phyloP scores from a whole-genome alignment of 768 basidiomycete genomes.

The Macrocybe gigantea region DNA sequence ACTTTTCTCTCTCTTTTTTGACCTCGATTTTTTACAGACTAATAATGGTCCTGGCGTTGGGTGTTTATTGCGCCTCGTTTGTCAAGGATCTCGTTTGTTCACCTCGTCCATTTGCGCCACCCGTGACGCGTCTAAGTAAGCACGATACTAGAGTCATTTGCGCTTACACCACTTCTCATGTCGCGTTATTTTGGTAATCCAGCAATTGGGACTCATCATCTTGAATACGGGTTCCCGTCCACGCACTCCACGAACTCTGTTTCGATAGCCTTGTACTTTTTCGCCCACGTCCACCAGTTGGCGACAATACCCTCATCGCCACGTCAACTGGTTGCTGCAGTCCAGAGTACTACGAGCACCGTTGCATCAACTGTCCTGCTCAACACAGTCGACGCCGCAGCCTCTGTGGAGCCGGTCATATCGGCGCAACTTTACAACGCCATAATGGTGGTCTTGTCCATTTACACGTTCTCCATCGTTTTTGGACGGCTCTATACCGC shows the following conservation, averaged over 20 bases:
- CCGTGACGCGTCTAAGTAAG: constrained; percentile 84
- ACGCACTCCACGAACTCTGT: constrained; percentile 91
- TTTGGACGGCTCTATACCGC: constrained; percentile 80
- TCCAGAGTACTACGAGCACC: constrained; percentile 3
- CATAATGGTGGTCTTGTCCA: constrained; percentile 35
- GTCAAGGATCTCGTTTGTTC: constrained; percentile 87
- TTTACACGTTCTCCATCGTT: constrained; percentile 69
- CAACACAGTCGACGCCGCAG: constrained; percentile 2
- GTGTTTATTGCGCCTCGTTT: constrained; percentile 85
- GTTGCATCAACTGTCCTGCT: background rate
- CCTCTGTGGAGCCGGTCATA: constrained; percentile 27
- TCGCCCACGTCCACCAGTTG: constrained; percentile 49
- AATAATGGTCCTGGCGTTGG: constrained; percentile 63
- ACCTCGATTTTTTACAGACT: constrained; percentile 36
- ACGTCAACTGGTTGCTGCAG: background rate
- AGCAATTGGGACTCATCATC: constrained; percentile 77
- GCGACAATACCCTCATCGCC: constrained; percentile 23
- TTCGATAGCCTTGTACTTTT: constrained; percentile 83
- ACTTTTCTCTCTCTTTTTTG: background rate
- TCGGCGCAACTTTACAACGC: constrained; percentile 39
- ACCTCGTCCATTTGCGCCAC: constrained; percentile 86
- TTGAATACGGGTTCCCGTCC: constrained; percentile 94
- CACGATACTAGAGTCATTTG: background rate
- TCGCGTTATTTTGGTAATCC: background rate
- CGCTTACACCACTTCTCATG: background rate